phyloP scores from a whole-genome alignment of 768 basidiomycete species.

The Gymnopilus junonius region DNA sequence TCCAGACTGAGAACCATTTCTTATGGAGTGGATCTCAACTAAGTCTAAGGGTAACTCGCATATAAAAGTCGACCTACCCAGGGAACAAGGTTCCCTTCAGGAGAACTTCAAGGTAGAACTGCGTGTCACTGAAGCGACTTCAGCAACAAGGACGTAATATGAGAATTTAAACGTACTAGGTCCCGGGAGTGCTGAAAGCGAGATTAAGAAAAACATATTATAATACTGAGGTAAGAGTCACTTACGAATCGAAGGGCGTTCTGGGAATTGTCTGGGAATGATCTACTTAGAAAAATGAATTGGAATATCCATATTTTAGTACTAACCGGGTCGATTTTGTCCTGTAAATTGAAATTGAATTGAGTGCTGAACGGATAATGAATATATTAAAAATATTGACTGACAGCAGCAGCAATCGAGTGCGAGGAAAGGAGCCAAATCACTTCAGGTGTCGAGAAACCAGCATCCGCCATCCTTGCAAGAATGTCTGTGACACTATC shows the following conservation, averaged over 20 bases:
- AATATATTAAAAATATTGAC: not conserved
- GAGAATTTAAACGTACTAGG: not conserved
- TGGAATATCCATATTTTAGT: not conserved
- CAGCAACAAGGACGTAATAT: not conserved
- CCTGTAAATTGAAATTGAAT: not conserved
- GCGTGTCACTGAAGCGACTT: not conserved
- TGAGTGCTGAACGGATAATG: not conserved
- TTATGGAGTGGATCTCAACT: no score
- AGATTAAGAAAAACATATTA: not conserved
- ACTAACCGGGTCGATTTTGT: constrained; percentile 4
- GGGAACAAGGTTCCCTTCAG: not conserved
- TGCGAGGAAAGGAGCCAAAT: constrained; percentile 2
- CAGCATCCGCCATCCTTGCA: constrained; percentile 1
- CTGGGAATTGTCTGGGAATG: not conserved
- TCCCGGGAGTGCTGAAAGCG: not conserved
- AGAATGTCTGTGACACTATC: constrained; percentile 8
- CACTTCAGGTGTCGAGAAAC: not conserved
- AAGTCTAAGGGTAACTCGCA: no score
- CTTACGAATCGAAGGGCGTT: constrained; percentile 6
- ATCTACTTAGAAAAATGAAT: not conserved
- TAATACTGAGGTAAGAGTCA: not conserved
- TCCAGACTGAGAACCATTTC: not conserved
- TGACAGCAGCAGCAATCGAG: constrained; percentile 2
- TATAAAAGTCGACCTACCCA: not conserved
- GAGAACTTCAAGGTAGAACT: not conserved